Evolutionary conservation across 768 basidiomycete species (phyloP), one percentile per base, ranked within the genome.

Genomic region (Punctularia strigosozonata): DNA sequence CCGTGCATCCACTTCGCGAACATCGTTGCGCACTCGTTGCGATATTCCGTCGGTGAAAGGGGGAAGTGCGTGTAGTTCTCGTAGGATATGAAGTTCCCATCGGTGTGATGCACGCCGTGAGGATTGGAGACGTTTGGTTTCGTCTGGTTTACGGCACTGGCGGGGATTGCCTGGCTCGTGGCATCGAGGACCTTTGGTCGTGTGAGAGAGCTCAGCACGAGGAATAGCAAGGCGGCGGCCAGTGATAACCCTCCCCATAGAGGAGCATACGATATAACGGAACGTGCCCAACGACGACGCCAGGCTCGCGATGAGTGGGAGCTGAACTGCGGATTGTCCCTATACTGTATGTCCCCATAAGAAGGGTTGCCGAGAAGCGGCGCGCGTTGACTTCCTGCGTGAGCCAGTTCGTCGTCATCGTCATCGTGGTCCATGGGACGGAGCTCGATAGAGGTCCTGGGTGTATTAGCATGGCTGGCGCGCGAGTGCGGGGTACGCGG

Each of bases 401-500:
- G 32, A 46, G 48, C 33, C 61, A 57, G 28, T 59, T 58, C 41
- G 64, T 61, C n/a, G 39, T 61, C 55, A 37, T 65, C 61, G 25
- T 58, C 56, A 17, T 49, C 53, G 30, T 50, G 40, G 10, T 31
- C 38, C 19, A 60, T 34, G 21, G 68, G 59, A 17, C 67, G 57
- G 12, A 71, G 59, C 41, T 75, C 73, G n/a, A 62, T 49, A 33
- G 67, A 67, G 6, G 64, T 63, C 50, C 67, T 65, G 6, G 62
- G 69, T 50, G 74, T 71, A 50, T 77, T 73, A 36, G 67, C 66
- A 50, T 66, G 64, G 36, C 73, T 76, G 30, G 73, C 64, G 44
- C 71, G 71, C 25, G 73, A 73, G 54, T 72, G 77, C 37, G 77
- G 77, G 21, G 77, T 79, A 40, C 77, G 63, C 2, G 77, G 77